Conservation (phyloP, 345 rosid species). For the Conringia planisiliqua region DNA sequence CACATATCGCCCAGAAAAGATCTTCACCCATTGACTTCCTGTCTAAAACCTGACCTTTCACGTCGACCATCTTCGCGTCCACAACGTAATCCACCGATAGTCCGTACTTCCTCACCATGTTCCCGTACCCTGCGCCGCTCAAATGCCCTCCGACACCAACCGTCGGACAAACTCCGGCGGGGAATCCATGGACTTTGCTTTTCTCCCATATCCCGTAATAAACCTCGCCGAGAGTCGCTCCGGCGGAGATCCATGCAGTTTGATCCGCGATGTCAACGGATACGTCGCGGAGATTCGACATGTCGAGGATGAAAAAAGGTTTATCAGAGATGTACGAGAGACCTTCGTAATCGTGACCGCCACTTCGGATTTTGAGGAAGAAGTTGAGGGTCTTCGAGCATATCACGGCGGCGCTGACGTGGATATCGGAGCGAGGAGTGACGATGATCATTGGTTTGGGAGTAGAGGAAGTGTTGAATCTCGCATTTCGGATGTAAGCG, state of each 20-base stretch:
- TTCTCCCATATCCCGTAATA: conserved; percentile 43
- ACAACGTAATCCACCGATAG: conserved; percentile 44
- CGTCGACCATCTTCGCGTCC: conserved; percentile 64
- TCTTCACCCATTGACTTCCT: conserved; percentile 56
- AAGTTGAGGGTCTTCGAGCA: conserved; percentile 48
- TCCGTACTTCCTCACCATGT: conserved; percentile 51
- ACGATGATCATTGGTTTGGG: conserved; percentile 47
- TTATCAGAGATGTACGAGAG: conserved; percentile 46
- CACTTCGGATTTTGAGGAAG: conserved; percentile 51
- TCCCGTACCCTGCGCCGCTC: conserved; percentile 64
- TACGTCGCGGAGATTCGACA: conserved; percentile 46
- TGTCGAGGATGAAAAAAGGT: conserved; percentile 57
- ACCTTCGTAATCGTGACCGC: conserved; percentile 59
- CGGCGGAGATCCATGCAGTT: conserved; percentile 54
- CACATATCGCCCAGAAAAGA: conserved; percentile 60
- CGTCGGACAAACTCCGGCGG: conserved; percentile 61
- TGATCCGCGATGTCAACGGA: conserved; percentile 15
- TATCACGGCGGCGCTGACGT: conserved; percentile 51
- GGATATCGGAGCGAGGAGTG: conserved; percentile 44
- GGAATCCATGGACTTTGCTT: conserved; percentile 45
- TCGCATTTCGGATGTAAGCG: conserved; percentile 56
- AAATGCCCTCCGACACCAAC: conserved; percentile 70
- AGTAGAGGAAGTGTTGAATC: conserved; percentile 46
- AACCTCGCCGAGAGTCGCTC: conserved; percentile 61
- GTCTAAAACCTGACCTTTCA: conserved; percentile 39